Evolutionary conservation across 148 eudicot genomes (phyloP).

Genomic region (Persicaria tinctoria): DNA sequence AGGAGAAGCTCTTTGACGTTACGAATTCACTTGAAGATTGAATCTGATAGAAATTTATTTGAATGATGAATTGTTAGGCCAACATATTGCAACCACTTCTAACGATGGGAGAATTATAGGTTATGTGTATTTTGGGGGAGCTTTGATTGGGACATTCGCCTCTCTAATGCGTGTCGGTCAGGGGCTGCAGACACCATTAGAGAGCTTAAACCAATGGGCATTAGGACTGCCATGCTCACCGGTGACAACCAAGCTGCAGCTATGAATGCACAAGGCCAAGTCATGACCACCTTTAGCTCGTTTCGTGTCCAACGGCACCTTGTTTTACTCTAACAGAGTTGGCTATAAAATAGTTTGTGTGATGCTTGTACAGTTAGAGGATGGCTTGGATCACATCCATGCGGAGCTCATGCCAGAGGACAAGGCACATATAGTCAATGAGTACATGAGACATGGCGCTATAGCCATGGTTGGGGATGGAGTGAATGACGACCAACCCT

Average conservation of each 20-base stretch:
- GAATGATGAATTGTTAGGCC: slow-evolving; percentile 9
- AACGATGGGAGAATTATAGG: slow-evolving; percentile 56
- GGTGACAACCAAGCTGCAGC: slow-evolving; percentile 82
- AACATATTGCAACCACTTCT: slow-evolving; percentile 25
- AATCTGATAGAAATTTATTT: background rate
- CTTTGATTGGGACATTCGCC: slow-evolving; percentile 52
- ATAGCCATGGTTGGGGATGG: slow-evolving; percentile 98
- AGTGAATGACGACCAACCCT: slow-evolving; percentile 78
- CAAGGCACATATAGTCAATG: slow-evolving; percentile 55
- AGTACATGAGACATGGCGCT: slow-evolving; percentile 39
- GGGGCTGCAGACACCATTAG: slow-evolving; percentile 66
- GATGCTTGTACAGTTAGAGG: background rate
- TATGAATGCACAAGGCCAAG: slow-evolving; percentile 66
- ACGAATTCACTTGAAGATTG: background rate
- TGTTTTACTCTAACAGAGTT: background rate
- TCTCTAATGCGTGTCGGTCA: slow-evolving; percentile 66
- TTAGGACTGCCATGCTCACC: slow-evolving; percentile 71
- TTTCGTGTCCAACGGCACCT: background rate
- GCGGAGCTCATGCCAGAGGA: slow-evolving; percentile 80
- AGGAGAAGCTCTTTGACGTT: too few relatives aligned
- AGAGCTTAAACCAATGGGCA: slow-evolving; percentile 66
- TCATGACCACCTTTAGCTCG: background rate
- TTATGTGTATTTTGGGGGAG: slow-evolving; percentile 47
- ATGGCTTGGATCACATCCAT: slow-evolving; percentile 39
- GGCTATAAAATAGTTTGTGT: background rate